phyloP scores from a whole-genome alignment of 208 protist genomes.

The Angomonas ambiguus region DNA sequence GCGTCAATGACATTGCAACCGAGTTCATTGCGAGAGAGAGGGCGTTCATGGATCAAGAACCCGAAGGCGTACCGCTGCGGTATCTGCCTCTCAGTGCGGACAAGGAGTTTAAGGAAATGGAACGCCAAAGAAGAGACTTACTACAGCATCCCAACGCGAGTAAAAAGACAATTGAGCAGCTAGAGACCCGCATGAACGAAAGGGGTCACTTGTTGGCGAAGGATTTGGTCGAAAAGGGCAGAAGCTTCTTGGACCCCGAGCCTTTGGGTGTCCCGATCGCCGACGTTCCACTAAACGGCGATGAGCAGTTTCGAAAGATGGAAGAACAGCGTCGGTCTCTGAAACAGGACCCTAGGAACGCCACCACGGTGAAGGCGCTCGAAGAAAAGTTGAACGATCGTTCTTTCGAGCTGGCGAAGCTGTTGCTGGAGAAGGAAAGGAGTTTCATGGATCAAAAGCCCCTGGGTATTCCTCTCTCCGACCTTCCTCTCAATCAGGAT shows the following conservation, averaged over 20 bases:
- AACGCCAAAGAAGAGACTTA: slow-evolving; percentile 45
- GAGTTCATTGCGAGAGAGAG: slow-evolving; percentile 69
- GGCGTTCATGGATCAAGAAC: slow-evolving; percentile 68
- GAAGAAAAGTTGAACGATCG: slow-evolving; percentile 61
- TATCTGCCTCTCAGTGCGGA: slow-evolving; percentile 71
- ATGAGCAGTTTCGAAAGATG: slow-evolving; percentile 66
- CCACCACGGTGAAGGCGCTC: slow-evolving; percentile 28
- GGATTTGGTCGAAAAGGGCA: slow-evolving; percentile 57
- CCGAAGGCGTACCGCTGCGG: slow-evolving; percentile 63
- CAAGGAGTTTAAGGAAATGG: slow-evolving; percentile 60
- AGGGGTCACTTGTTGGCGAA: slow-evolving; percentile 57
- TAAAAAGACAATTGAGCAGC: slow-evolving; percentile 21
- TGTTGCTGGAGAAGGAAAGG: slow-evolving; percentile 49
- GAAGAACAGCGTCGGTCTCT: slow-evolving; percentile 56
- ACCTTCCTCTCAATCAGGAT: slow-evolving; percentile 67
- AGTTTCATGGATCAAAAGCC: slow-evolving; percentile 65
- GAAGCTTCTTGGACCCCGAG: slow-evolving; percentile 56
- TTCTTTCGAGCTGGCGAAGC: slow-evolving; percentile 38
- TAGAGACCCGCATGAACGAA: slow-evolving; percentile 69
- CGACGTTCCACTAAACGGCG: slow-evolving; percentile 57
- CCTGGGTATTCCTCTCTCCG: slow-evolving; percentile 50
- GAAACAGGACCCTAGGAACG: slow-evolving; percentile 42
- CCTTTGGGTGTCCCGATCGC: slow-evolving; percentile 66
- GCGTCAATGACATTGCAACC: slow-evolving; percentile 57
- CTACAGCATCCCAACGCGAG: slow-evolving; percentile 21